Base-by-base conservation (phyloP, 441 rosid species). In the Arabidopsis hybrid region DNA sequence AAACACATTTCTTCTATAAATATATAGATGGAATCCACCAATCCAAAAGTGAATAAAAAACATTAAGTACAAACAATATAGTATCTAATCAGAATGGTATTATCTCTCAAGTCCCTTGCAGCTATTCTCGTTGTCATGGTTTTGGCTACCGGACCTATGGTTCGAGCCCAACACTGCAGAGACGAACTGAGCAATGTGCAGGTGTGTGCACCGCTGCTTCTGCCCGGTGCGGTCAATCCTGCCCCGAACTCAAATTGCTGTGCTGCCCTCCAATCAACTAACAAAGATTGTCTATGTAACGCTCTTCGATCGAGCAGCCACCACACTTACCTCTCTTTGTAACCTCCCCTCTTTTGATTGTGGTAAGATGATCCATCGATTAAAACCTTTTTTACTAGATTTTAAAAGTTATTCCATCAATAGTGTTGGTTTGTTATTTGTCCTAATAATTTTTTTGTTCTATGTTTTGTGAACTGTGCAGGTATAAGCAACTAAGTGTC, bases 311-410 rank as follows among this genome's bases (percentile, higher is more conserved):
- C 49, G 72, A 26, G 75, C 71, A 53, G 72, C 78, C 68, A 62
- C 81, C 45, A 46, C 67, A 38, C 71, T 78, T 56, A 65, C 75
- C 21, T 34, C 72, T 73, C 71, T 43, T 58, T 78, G 79, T 60
- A 78, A 73, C 52, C 75, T 78, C 59, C 78, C 82, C 8, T 17
- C 82, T 35, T 69, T 78, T 38, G 66, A 57, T 50, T 78, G 82
- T 50, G 75, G 78, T 69, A 74, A 34, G 65, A 76, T 39, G 6
- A 40, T 45, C 43, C 36, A 1, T 32, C 10, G 2, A 38, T 16
- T 47, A 0, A 0, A 26, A 9, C 46, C 26, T 21, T 13, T 63
- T 16, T 29, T 9, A 26, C 12, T 10, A 26, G 0, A 7, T 49
- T 18, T 18, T 18, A 18, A 18, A 18, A 18, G 21, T 18, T 18